A percentile compares a stretch with the other conserved stretches of the same genome.
Conservation (phyloP, 495 filamentous ascomycete genomes). For the Rostrohypoxylon terebratum region DNA sequence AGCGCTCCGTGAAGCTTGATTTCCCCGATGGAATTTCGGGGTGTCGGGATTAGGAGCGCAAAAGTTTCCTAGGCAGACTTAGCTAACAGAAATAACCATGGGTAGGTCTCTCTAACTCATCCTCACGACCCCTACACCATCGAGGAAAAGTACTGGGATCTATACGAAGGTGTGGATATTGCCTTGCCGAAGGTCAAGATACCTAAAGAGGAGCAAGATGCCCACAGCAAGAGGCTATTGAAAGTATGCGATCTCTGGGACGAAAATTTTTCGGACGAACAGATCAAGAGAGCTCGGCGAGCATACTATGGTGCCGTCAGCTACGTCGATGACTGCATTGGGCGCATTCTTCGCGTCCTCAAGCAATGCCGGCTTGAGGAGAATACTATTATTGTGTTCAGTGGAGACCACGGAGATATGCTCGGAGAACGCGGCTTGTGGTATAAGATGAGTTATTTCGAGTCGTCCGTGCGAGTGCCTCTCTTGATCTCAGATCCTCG, state of each 20-base stretch:
- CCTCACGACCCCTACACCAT: conserved; percentile 94
- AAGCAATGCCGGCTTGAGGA: conserved; percentile 79
- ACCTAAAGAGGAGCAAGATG: conserved; percentile 80
- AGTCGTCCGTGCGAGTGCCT: conserved; percentile 84
- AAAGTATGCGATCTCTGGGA: conserved; percentile 85
- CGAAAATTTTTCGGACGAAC: conserved; percentile 79
- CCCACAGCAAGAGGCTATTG: conserved; percentile 82
- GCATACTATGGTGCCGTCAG: conserved; percentile 91
- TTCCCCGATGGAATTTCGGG: too few species aligned
- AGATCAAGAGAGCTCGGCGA: conserved; percentile 79
- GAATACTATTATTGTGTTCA: conserved; percentile 88
- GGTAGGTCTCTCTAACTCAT: conserved; percentile 83
- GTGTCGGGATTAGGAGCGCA: not conserved
- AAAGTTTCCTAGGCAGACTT: not conserved
- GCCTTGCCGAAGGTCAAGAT: conserved; percentile 78
- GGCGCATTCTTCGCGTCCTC: conserved; percentile 77
- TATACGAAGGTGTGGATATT: conserved; percentile 89
- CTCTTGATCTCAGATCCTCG: conserved; percentile 80
- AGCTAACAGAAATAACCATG: conserved; percentile 14
- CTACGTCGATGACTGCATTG: conserved; percentile 89
- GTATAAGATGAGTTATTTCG: conserved; percentile 96
- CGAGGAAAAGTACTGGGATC: conserved; percentile 86
- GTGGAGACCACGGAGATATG: conserved; percentile 93
- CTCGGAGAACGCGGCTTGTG: conserved; percentile 88
- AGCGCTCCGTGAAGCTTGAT: not conserved